A percentile compares a stretch with the other conserved stretches of the same genome.
Evolutionary conservation across 2,329 filamentous ascomycete genomes (phyloP).

Genomic region (Fusarium irregulare): DNA sequence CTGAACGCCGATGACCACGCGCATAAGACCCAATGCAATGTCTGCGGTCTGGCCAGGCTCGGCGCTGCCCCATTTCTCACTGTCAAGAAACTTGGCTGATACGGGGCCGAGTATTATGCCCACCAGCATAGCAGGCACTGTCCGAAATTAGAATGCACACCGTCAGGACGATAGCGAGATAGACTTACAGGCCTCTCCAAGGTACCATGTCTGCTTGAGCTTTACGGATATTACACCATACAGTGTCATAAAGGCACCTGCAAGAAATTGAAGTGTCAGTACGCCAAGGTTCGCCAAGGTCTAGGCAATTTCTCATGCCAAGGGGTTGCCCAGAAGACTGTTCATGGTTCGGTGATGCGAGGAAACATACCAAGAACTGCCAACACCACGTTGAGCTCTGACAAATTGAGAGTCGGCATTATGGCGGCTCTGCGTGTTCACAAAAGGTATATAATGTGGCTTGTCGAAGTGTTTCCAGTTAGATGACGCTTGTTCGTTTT

Average conservation of each 20-base stretch:
- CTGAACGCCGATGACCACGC: slow-evolving; percentile 72
- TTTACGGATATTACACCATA: slow-evolving; percentile 64
- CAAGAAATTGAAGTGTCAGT: slow-evolving; percentile 2
- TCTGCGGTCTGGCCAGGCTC: slow-evolving; percentile 48
- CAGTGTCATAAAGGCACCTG: slow-evolving; percentile 60
- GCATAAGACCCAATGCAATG: slow-evolving; percentile 44
- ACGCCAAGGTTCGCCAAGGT: slow-evolving; percentile 14
- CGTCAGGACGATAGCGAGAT: not conserved
- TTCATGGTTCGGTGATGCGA: not conserved
- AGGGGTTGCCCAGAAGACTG: slow-evolving; percentile 1
- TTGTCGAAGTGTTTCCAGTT: not conserved
- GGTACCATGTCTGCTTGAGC: slow-evolving; percentile 64
- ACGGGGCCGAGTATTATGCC: slow-evolving; percentile 67
- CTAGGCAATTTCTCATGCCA: slow-evolving; percentile 3
- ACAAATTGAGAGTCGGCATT: slow-evolving; percentile 55
- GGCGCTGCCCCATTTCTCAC: slow-evolving; percentile 45
- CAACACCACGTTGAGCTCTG: slow-evolving; percentile 65
- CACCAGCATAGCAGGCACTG: slow-evolving; percentile 66
- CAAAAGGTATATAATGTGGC: not conserved
- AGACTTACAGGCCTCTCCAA: slow-evolving; percentile 64
- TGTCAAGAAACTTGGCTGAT: slow-evolving; percentile 63
- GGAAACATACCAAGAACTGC: slow-evolving; percentile 55
- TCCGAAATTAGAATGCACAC: not conserved
- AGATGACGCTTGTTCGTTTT: not conserved
- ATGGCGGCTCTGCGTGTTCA: not conserved